These are phyloP conservation scores for Phaeosphaeria sp. DNA, from an alignment of 2,329 filamentous ascomycete genomes.

Conservation along the genomic window DNA sequence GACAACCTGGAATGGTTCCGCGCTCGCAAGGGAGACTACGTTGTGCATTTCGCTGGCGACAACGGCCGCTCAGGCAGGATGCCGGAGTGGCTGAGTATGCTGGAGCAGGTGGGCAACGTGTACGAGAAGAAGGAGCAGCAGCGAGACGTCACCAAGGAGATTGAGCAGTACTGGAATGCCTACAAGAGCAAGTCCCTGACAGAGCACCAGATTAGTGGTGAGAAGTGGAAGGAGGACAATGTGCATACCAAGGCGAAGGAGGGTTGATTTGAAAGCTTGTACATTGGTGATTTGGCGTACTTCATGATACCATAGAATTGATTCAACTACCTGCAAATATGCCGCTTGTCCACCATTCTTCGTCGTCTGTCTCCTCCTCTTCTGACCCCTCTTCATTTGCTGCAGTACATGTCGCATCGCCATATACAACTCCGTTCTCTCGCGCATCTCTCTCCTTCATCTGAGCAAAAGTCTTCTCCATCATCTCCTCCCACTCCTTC, in stretches of 20 bases:
- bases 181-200: constrained; percentile 6
- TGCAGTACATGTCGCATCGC: too few relatives aligned
- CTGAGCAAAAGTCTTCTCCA: background rate
- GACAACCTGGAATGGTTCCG: constrained; percentile 43
- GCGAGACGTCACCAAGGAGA: constrained; percentile 32
- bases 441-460: background rate
- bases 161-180: constrained; percentile 27
- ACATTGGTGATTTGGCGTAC: background rate
- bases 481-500: background rate
- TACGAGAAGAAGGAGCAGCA: constrained; percentile 25
- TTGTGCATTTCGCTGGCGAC: constrained; percentile 53
- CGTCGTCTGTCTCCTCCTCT: too few relatives aligned
- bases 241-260: background rate
- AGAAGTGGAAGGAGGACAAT: constrained; percentile 8
- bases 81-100: constrained; percentile 41
- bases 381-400: too few relatives aligned
- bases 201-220: constrained; percentile 9
- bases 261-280: background rate
- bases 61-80: constrained; percentile 44
- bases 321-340: background rate
- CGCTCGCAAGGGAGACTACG: constrained; percentile 50
- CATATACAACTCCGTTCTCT: background rate
- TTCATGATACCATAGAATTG: constrained; percentile 5
- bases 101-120: constrained; percentile 28
- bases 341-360: too few relatives aligned